Conservation (phyloP, 805 yeast species). For the Wickerhamomyces tratensis region DNA sequence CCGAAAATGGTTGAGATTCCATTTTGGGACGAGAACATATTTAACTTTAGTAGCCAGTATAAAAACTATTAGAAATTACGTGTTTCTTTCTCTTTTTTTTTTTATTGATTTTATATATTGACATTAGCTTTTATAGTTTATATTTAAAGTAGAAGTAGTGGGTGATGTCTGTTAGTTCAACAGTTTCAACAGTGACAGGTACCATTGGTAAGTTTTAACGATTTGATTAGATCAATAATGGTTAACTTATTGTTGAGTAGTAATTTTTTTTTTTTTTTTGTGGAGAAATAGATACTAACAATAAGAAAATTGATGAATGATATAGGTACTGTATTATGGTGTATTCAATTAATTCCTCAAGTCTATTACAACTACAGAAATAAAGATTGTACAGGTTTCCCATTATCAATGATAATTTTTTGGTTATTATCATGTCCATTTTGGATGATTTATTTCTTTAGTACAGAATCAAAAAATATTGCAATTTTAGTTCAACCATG, state of each 20-base stretch:
- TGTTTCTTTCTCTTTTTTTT: no score
- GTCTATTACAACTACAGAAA: neutral
- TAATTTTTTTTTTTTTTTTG: neutral
- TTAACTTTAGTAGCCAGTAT: no score
- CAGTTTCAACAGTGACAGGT: neutral
- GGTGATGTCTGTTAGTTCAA: neutral
- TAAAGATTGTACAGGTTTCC: neutral
- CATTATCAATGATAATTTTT: neutral
- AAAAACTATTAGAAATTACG: no score
- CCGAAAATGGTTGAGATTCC: no score
- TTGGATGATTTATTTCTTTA: neutral
- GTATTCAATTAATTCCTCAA: neutral
- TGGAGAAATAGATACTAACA: no score
- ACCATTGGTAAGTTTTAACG: neutral
- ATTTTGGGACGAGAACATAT: no score
- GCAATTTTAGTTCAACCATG: slow-evolving; percentile 81
- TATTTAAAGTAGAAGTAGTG: no score
- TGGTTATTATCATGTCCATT: neutral
- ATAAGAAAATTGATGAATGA: no score
- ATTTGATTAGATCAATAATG: no score
- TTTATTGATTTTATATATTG: no score
- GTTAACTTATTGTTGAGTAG: no score
- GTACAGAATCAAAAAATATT: slow-evolving; percentile 16
- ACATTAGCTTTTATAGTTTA: neutral
- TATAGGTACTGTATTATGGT: neutral